Evolutionary conservation across 106 monocot genomes (phyloP), one percentile per base, ranked within the genome.

Genomic region (Alisma plantagoaquatica): DNA sequence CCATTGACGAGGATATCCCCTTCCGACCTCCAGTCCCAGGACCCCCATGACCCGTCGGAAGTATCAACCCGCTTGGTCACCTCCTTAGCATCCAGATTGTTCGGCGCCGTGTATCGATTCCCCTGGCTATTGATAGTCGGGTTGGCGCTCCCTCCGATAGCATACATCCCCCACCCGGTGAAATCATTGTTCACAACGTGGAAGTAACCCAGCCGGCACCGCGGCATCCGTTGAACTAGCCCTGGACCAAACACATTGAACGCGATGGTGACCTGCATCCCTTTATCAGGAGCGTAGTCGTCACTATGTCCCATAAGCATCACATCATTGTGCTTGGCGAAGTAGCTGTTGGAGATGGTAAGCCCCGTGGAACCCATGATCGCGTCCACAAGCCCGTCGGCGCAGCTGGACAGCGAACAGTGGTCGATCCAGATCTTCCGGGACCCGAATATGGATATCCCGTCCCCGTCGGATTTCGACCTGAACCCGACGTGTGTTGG

Each of bases 21-120:
- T 43, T 89, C 96, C 54, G 88, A 75, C 63, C 89, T 73, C 96
- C 96, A 96, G 38, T 96, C 73, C 96, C 96, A 96, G 32, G 57
- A 64, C 2, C 1, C 43, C 96, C 96, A 96, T 16, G 58, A 53
- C 1, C 63, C 52, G 26, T 78, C 86, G 2, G 20, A 66, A 8
- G 70, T 71, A 27, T 82, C 81, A 60, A 80, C 75, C 30, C 87
- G 70, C 66, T 86, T 82, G 53, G 91, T 92, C 64, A 85, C 86
- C 70, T 80, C 80, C 61, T 77, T 86, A 19, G 80, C 73, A 21
- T 81, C 61, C 17, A 61, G 45, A 25, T 86, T 62, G 15, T 62
- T 9, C 0, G 85, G 85, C 14, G 86, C 86, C 12, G 50, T 64
- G 73, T 70, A 86, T 4, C 83, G 20, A 31, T 86, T 86, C 22